phyloP scores from a whole-genome alignment of 352 stramenopile genomes.

The Saprolegnia diclina region DNA sequence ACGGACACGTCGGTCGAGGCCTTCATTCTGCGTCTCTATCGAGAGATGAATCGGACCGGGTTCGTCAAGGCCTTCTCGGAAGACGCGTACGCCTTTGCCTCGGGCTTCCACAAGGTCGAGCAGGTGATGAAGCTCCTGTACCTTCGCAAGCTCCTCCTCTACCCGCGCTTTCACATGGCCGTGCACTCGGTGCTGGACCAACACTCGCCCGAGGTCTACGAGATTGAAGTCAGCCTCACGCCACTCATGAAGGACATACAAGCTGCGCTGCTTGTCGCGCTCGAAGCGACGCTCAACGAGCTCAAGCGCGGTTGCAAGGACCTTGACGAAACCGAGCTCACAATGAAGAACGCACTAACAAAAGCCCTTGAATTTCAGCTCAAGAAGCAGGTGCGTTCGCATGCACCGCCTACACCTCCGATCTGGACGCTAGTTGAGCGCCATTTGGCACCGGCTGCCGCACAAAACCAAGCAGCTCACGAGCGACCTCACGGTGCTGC shows the following conservation, averaged over 20 bases:
- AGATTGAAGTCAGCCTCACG: constrained; percentile 91
- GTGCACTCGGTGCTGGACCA: constrained; percentile 85
- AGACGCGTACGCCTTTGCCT: constrained; percentile 82
- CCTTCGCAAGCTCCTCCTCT: constrained; percentile 90
- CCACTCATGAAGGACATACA: constrained; percentile 92
- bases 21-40: constrained; percentile 96
- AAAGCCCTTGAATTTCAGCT: constrained; percentile 76
- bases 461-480: constrained; percentile 92
- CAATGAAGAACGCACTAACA: constrained; percentile 91
- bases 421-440: constrained; percentile 86
- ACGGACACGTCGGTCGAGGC: constrained; percentile 93
- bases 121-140: constrained; percentile 93
- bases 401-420: constrained; percentile 43
- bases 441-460: constrained; percentile 94
- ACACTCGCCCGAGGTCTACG: constrained; percentile 86
- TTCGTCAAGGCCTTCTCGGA: constrained; percentile 98
- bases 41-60: constrained; percentile 77
- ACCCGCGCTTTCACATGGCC: constrained; percentile 92
- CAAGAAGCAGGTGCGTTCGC: constrained; percentile 18
- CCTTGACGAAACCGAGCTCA: constrained; percentile 74
- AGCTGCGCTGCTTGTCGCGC: constrained; percentile 87
- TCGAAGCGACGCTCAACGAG: constrained; percentile 92
- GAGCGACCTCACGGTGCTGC: constrained; percentile 64
- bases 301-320: constrained; percentile 86
- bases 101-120: constrained; percentile 93